Conservation (phyloP, 2,329 filamentous ascomycete species). For the Rugonectria rugulosa region DNA sequence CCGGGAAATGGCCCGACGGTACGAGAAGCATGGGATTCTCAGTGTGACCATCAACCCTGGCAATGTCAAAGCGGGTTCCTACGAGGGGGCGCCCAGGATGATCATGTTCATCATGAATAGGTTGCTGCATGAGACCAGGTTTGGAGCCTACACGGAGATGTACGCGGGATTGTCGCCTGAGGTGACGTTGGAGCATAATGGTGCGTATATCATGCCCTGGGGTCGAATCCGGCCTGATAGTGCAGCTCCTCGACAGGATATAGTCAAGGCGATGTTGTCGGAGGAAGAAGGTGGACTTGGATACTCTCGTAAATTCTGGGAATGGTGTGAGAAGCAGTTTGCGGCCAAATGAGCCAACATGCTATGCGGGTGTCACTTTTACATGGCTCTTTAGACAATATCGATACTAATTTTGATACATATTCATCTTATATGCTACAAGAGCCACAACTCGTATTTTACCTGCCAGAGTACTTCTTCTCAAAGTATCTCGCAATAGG, state of each 20-base stretch:
- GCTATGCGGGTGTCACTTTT: no score
- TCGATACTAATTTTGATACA: no score
- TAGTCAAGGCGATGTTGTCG: conserved; percentile 37
- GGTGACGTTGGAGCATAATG: conserved; percentile 41
- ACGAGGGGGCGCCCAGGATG: conserved; percentile 18
- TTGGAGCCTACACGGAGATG: conserved; percentile 52
- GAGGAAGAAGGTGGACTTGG: conserved; percentile 39
- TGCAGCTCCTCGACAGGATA: conserved; percentile 34
- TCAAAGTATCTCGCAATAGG: conserved; percentile 8
- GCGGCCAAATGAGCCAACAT: no score
- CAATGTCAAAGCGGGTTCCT: conserved; percentile 41
- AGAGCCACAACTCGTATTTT: no score
- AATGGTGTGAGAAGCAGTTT: conserved; percentile 39
- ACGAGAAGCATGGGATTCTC: conserved; percentile 36
- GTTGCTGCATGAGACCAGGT: conserved; percentile 40
- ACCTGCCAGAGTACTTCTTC: conserved; percentile 10
- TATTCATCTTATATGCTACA: no score
- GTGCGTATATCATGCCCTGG: conserved; percentile 41
- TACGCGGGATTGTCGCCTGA: conserved; percentile 50
- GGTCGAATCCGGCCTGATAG: conserved; percentile 33
- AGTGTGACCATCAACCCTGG: conserved; percentile 46
- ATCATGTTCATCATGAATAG: conserved; percentile 34
- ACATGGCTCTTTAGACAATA: no score
- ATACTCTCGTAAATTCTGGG: conserved; percentile 38
- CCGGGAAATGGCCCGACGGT: conserved; percentile 40